phyloP scores from a whole-genome alignment of 139 green algal species.

The Penium margaritaceum region DNA sequence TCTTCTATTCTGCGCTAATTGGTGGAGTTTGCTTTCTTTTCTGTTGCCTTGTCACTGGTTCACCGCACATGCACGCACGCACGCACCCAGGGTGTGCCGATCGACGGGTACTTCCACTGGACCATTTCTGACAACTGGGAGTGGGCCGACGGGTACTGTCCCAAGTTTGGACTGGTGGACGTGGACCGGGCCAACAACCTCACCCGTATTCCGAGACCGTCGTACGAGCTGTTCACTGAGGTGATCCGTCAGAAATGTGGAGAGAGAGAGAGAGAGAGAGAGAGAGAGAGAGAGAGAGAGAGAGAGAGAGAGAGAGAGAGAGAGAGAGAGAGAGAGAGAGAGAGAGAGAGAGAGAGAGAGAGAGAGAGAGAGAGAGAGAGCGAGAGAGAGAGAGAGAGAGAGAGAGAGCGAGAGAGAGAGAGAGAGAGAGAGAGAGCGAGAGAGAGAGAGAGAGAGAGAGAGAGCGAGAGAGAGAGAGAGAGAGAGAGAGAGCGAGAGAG shows the following conservation, averaged over 20 bases:
- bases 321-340: too few species aligned
- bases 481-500: too few species aligned
- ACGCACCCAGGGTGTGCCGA: conserved; percentile 20
- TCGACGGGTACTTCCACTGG: conserved; percentile 42
- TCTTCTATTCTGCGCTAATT: neutral
- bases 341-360: too few species aligned
- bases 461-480: too few species aligned
- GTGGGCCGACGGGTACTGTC: conserved; percentile 47
- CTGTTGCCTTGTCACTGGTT: neutral
- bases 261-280: neutral
- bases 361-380: too few species aligned
- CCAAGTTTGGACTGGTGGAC: conserved; percentile 41
- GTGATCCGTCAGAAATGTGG: too few species aligned
- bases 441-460: too few species aligned
- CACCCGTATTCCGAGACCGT: conserved; percentile 7
- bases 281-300: too few species aligned
- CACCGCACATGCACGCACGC: neutral
- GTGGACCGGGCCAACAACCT: conserved; percentile 28
- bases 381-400: too few species aligned
- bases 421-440: too few species aligned
- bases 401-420: too few species aligned
- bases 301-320: too few species aligned
- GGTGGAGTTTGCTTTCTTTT: neutral
- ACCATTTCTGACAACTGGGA: conserved; percentile 48
- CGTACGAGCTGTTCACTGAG: conserved; percentile 24